Base-by-base conservation (phyloP, 225 moss, liverwort and hornwort genomes). In the Neckera pumila region DNA sequence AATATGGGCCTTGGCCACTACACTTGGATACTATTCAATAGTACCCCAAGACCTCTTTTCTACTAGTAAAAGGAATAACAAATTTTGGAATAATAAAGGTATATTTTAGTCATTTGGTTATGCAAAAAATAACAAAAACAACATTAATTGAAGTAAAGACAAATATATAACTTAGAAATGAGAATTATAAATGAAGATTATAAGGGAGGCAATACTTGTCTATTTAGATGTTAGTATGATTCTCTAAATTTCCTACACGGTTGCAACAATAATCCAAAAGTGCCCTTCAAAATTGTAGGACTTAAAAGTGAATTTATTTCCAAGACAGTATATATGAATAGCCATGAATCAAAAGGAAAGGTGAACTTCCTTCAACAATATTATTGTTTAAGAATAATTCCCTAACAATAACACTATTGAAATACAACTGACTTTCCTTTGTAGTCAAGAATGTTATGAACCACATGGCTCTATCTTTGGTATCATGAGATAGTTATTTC, bases 21-120 rank as follows among this genome's bases (percentile, higher is more conserved):
- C 6, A 14, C 6, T 34, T 54, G 2, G 10, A 36, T 7, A n/a
- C 11, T 34, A 36, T 78, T 53, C n/a, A 25, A 25, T 15, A 4
- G 3, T n/a, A 16, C 6, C 0, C 7, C 4, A 4, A 23, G 4
- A 23, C 3, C 3, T 54, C 3, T 54, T 77, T n/a, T 26, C 8
- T 56, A 7, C 3, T 16, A 56, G 25, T 78, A 1, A 25, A 34
- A 26, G 5, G 11, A 56, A n/a, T 56, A 56, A 53, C 10, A 54
- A 54, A 10, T 10, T 54, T 77, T 77, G 4, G 16, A 49, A 27
- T 28, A 72, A 17, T 43, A 9, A 72, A 72, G 5, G 5, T 72
- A 27, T 71, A 70, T 40, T 14, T 9, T 16, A 9, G 3, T 71
- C 16, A 28, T 1, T 10, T 16, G 2, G 7, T 72, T 28, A 1